Conservation (phyloP, 1,284 basidiomycete species). For the Trichosporon ovoides region DNA sequence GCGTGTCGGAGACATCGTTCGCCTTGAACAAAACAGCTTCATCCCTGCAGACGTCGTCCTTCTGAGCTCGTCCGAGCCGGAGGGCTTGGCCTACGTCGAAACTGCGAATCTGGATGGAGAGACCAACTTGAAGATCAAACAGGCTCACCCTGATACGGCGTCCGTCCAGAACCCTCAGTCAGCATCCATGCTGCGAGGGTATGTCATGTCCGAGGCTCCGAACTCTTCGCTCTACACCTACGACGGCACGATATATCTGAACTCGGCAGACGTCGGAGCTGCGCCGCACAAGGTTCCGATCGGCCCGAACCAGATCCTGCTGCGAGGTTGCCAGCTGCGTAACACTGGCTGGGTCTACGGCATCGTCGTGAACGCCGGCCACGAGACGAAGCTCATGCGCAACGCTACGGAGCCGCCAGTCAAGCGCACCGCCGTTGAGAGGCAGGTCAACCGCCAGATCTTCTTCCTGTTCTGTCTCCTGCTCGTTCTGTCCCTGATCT, state of each 20-base stretch:
- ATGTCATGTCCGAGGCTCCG: constrained; percentile 87
- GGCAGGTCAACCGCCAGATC: constrained; percentile 94
- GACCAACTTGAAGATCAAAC: constrained; percentile 98
- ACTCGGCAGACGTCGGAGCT: constrained; percentile 35
- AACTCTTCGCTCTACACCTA: constrained; percentile 98
- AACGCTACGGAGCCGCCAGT: constrained; percentile 92
- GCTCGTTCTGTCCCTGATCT: constrained; percentile 79
- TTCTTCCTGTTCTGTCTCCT: constrained; percentile 90
- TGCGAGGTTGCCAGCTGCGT: constrained; percentile 90
- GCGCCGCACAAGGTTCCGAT: constrained; percentile 72
- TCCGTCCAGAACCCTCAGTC: constrained; percentile 70
- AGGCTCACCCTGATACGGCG: constrained; percentile 78
- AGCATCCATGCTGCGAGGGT: constrained; percentile 69
- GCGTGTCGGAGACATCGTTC: constrained; percentile 83
- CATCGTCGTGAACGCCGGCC: constrained; percentile 88
- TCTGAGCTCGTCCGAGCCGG: constrained; percentile 85
- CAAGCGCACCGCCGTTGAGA: constrained; percentile 92
- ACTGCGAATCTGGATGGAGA: constrained; percentile 97
- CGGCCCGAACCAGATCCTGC: constrained; percentile 88
- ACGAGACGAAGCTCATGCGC: constrained; percentile 97
- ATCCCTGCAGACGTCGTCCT: constrained; percentile 93
- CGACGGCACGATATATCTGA: constrained; percentile 70
- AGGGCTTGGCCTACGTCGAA: constrained; percentile 95
- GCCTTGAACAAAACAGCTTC: constrained; percentile 85
- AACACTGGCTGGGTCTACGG: constrained; percentile 98